Evolutionary conservation across 345 rosid genomes (phyloP).

Genomic region (Dipteronia sinensis): DNA sequence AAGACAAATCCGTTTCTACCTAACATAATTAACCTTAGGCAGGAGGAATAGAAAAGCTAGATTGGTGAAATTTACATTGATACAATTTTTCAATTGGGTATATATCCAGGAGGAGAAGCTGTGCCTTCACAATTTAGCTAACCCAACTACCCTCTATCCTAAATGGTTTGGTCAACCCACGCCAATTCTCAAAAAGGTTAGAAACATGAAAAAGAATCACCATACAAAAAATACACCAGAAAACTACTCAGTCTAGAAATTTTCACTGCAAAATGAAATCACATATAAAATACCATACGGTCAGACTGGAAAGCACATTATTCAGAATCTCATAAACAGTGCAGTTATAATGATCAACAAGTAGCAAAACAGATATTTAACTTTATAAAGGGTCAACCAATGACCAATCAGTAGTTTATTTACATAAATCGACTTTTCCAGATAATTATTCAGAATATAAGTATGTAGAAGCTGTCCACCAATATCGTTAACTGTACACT

Average conservation of each 20-base stretch:
- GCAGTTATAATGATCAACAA: neutral
- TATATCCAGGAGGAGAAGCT: neutral
- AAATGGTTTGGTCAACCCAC: neutral
- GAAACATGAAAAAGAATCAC: neutral
- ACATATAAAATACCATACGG: neutral
- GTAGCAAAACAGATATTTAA: conserved; percentile 2
- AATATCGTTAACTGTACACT: neutral
- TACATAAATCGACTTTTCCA: neutral
- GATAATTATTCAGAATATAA: too few species aligned
- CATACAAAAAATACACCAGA: neutral
- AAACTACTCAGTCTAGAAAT: neutral
- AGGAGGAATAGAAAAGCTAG: neutral
- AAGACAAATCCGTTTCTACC: neutral
- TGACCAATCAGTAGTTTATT: neutral
- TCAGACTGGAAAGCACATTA: neutral
- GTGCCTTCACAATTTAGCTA: neutral
- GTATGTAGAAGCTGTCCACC: neutral
- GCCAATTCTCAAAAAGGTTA: neutral
- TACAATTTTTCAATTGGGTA: neutral
- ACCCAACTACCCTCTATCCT: neutral
- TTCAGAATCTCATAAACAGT: neutral
- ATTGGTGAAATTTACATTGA: neutral
- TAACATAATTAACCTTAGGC: neutral
- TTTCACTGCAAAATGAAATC: neutral
- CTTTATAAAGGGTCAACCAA: neutral